These are phyloP conservation scores for Cystobasidium onofrii DNA, from an alignment of 768 basidiomycete species.

Conservation along the genomic window DNA sequence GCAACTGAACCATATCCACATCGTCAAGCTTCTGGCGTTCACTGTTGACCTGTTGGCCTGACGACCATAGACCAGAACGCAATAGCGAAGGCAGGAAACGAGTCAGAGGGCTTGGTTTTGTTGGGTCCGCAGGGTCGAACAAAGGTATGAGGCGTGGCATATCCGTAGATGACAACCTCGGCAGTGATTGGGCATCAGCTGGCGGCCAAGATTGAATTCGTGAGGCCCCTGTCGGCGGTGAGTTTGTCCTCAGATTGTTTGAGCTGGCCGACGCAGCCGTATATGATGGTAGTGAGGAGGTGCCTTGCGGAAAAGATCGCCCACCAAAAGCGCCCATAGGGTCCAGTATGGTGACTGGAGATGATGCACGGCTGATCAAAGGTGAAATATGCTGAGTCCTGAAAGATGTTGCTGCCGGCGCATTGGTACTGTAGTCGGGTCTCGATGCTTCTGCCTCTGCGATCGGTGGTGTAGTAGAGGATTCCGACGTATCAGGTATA, in stretches of 20 bases:
- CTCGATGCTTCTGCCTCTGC: background rate
- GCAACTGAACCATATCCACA: slow-evolving; percentile 43
- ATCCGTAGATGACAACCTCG: background rate
- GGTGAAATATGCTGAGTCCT: slow-evolving; percentile 1
- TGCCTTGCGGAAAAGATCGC: background rate
- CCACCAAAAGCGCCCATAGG: background rate
- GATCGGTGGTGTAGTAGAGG: slow-evolving; percentile 21
- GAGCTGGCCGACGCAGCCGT: too few species aligned
- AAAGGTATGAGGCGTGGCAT: slow-evolving; percentile 48
- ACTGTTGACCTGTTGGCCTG: background rate
- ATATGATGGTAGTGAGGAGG: background rate
- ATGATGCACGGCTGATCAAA: background rate
- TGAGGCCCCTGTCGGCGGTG: background rate
- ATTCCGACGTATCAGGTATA: background rate
- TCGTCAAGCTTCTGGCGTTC: background rate
- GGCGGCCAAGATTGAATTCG: background rate
- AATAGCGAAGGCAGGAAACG: background rate
- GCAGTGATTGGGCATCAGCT: background rate
- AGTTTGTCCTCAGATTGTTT: background rate
- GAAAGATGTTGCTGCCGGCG: too few species aligned
- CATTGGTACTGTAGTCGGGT: too few species aligned
- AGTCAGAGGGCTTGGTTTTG: background rate
- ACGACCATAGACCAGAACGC: background rate
- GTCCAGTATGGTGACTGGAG: background rate
- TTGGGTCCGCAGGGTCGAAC: slow-evolving; percentile 44